Base-by-base conservation (phyloP, 352 stramenopile species). In the Phytophthora sp. region DNA sequence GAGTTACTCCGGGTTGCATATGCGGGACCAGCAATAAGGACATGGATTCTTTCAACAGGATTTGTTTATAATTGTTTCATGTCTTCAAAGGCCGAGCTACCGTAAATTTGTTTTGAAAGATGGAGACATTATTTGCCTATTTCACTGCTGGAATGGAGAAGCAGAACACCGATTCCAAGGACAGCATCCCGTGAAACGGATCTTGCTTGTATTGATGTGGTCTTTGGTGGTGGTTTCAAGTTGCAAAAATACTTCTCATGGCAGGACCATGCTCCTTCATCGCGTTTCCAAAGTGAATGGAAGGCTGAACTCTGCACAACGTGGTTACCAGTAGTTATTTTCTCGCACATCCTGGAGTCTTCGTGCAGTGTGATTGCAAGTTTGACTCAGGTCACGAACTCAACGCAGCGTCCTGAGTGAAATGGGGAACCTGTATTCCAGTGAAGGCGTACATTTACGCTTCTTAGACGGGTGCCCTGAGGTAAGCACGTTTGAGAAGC, bases 401-500 rank as follows among this genome's bases (percentile, higher is more conserved):
- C 11, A 34, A 18, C 17, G 15, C 17, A 17, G 45, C 20, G 26
- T 56, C 6, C 27, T 52, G 23, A 59, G 18, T 5, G 17, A 54
- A 31, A 92, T 92, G 84, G 79, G 81, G 2, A 88, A 88, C 41
- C 53, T 59, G 4, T 42, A 56, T 24, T 91, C 79, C 7, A 80
- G 43, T 20, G 67, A 69, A 55, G 70, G 58, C 11, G 43, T 46
- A 17, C 60, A 66, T 24, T 70, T 79, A 13, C 74, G 72, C 17
- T 90, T 87, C 46, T 71, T 91, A 17, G 75, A 74, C n/a, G 75
- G 72, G 42, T 89, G 82, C 21, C 81, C 79, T 17, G 52, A 84
- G 67, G 83, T 92, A 59, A 7, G 66, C 8, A 24, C 15, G 3
- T 30, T 27, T 6, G 13, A 12, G 27, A 28, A n/a, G 23, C 10